phyloP scores from a whole-genome alignment of 2,329 filamentous ascomycete genomes.

The Orbilia brochopaga region DNA sequence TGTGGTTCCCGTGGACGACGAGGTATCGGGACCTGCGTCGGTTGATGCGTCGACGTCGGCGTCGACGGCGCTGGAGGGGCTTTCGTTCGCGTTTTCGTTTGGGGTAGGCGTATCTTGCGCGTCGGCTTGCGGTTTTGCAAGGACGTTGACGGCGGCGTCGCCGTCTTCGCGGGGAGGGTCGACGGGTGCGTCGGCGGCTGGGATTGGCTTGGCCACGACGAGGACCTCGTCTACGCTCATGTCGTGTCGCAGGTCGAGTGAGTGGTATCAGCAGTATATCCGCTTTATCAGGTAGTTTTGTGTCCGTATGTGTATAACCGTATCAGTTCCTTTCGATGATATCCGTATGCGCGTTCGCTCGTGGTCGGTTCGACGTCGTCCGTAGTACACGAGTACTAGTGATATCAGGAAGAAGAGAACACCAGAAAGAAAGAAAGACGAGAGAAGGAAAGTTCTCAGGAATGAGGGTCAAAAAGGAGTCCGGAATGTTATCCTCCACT shows the following conservation, averaged over 20 bases:
- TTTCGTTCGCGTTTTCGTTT: too few relatives aligned
- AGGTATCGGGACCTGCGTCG: slow-evolving; percentile 5
- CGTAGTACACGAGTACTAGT: too few relatives aligned
- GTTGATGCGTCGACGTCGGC: not conserved
- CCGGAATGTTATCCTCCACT: too few relatives aligned
- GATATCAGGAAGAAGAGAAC: too few relatives aligned
- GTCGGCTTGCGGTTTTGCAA: not conserved
- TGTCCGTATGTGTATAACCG: too few relatives aligned
- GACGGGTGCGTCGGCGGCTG: slow-evolving; percentile 83
- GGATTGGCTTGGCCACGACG: slow-evolving; percentile 65
- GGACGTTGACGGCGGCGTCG: not conserved
- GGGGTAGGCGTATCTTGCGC: slow-evolving; percentile 14
- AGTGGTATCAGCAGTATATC: too few relatives aligned
- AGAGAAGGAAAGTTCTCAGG: not conserved
- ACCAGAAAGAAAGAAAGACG: not conserved
- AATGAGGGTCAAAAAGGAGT: not conserved
- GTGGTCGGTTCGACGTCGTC: too few relatives aligned
- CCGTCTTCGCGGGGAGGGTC: slow-evolving; percentile 72
- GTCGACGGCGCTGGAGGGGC: not conserved
- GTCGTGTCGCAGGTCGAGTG: not conserved
- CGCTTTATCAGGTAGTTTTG: too few relatives aligned
- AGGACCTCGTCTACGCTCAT: not conserved
- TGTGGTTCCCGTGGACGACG: slow-evolving; percentile 8
- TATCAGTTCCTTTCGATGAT: too few relatives aligned
- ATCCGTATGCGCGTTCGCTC: too few relatives aligned